These are phyloP conservation scores for Aspergillus uvarum DNA, from an alignment of 2,329 filamentous ascomycete genomes.

Conservation along the genomic window DNA sequence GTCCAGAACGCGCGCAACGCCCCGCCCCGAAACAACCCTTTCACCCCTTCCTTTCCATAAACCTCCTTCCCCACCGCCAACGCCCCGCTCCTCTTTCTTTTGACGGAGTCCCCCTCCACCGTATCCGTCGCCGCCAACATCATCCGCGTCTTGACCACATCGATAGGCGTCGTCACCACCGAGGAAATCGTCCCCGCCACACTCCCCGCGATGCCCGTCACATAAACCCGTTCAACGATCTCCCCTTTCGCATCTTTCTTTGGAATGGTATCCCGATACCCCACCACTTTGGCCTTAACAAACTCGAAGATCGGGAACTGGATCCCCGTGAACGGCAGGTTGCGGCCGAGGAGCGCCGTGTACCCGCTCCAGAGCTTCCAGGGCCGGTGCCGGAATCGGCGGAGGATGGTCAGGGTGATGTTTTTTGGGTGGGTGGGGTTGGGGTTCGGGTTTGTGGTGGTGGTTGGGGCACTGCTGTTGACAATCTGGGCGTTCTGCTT, in stretches of 20 bases:
- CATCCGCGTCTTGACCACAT: slow-evolving; percentile 86
- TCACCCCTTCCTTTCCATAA: slow-evolving; percentile 64
- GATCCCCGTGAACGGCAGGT: slow-evolving; percentile 81
- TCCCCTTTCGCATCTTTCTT: too few species aligned
- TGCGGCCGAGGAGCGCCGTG: slow-evolving; percentile 75
- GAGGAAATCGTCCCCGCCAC: slow-evolving; percentile 72
- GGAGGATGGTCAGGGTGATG: slow-evolving; percentile 58
- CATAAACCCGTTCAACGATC: slow-evolving; percentile 66
- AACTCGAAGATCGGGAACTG: slow-evolving; percentile 87
- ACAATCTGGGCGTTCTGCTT: slow-evolving; percentile 95
- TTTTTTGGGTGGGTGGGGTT: slow-evolving; percentile 29
- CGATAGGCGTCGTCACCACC: slow-evolving; percentile 80
- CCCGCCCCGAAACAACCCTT: slow-evolving; percentile 72
- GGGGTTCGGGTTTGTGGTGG: neutral
- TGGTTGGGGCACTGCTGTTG: slow-evolving; percentile 29
- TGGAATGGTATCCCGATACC: slow-evolving; percentile 23
- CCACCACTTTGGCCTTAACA: slow-evolving; percentile 56
- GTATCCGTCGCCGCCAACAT: slow-evolving; percentile 65
- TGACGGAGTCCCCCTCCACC: neutral
- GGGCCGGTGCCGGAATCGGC: slow-evolving; percentile 56
- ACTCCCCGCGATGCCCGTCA: slow-evolving; percentile 74
- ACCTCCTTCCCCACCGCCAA: slow-evolving; percentile 63
- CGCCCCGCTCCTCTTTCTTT: slow-evolving; percentile 18
- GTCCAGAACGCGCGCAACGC: slow-evolving; percentile 76
- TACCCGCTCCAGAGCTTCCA: slow-evolving; percentile 68